These are phyloP conservation scores for Rosa multiflora DNA, from an alignment of 306 rosid species.

Conservation along the genomic window DNA sequence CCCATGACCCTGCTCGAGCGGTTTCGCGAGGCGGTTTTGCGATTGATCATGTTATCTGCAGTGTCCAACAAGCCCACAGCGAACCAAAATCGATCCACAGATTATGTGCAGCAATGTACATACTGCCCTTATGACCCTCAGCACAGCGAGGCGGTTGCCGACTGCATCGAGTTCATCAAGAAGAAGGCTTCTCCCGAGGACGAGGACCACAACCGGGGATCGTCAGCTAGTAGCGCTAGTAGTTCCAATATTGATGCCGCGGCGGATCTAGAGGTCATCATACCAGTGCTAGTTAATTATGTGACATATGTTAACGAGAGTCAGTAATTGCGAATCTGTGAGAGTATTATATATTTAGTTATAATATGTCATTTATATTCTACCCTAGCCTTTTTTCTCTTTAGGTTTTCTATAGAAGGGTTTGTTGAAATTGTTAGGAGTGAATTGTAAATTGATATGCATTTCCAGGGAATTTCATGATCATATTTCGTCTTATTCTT, in stretches of 20 bases:
- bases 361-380: background rate
- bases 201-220: conserved; percentile 20
- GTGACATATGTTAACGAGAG: conserved; percentile 11
- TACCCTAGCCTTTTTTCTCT: background rate
- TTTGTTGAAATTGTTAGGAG: conserved; percentile 4
- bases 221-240: conserved; percentile 21
- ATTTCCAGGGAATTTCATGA: background rate
- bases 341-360: background rate
- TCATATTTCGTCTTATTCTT: background rate
- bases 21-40: conserved; percentile 77
- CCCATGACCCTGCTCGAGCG: conserved; percentile 72
- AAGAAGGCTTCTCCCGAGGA: conserved; percentile 46
- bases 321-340: background rate
- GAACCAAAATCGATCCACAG: conserved; percentile 8
- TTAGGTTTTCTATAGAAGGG: background rate
- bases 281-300: conserved; percentile 27
- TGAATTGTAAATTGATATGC: conserved; percentile 19
- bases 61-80: conserved; percentile 53
- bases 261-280: conserved; percentile 19
- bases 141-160: conserved; percentile 81
- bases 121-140: conserved; percentile 43
- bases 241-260: conserved; percentile 15
- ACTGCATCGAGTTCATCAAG: conserved; percentile 91
- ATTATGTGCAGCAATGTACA: conserved; percentile 20
- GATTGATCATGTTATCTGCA: conserved; percentile 80